These are phyloP conservation scores for Capsicum chinense DNA, from an alignment of 257 asterid genomes.

Conservation along the genomic window DNA sequence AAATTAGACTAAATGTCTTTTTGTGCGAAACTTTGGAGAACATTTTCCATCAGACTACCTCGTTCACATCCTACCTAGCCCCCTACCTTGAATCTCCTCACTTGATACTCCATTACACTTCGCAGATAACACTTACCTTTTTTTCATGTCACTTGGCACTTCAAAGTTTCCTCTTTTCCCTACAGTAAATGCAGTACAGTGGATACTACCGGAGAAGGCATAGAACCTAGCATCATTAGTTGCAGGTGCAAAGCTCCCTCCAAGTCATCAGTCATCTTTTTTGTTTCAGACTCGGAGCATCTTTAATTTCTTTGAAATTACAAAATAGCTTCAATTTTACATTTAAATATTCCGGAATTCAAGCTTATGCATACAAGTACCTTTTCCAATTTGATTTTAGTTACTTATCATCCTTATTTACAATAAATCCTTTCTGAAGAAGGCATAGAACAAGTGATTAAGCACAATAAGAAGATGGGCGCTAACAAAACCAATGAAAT, in stretches of 20 bases:
- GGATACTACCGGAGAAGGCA: not conserved
- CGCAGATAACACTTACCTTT: not conserved
- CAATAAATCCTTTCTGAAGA: not conserved
- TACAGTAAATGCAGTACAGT: not conserved
- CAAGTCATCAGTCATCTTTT: not conserved
- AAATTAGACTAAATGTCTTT: not conserved
- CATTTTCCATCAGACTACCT: not conserved
- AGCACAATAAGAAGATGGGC: not conserved
- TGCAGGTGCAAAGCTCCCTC: not conserved
- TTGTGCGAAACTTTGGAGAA: not conserved
- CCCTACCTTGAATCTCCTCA: not conserved
- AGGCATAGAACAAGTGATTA: constrained; percentile 17
- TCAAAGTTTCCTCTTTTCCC: not conserved
- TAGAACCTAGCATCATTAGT: not conserved
- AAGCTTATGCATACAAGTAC: not conserved
- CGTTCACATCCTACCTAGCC: not conserved
- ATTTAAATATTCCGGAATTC: not conserved
- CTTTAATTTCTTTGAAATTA: not conserved
- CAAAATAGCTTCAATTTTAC: not conserved
- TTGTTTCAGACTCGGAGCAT: not conserved
- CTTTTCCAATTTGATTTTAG: not conserved
- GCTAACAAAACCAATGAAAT: not conserved
- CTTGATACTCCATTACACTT: not conserved
- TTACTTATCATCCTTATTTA: not conserved
- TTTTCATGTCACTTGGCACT: not conserved